Evolutionary conservation across 2,329 filamentous ascomycete genomes (phyloP).

Genomic region (Colletotrichum lindemuthianum): DNA sequence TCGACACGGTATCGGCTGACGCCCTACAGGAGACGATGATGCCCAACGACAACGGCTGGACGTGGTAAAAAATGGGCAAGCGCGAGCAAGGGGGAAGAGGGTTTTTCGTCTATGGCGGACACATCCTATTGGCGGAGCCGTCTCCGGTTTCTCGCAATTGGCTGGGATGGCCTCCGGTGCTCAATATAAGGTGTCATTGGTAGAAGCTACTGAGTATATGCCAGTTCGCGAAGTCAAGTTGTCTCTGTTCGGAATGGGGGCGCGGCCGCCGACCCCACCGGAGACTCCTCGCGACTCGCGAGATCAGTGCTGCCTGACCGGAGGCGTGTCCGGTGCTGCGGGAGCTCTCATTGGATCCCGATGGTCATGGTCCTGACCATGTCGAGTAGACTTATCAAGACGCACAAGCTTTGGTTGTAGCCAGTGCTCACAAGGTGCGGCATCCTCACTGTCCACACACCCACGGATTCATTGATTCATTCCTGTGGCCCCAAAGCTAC

Average conservation of each 20-base stretch:
- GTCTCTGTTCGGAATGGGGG: too few relatives aligned
- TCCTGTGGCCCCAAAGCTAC: not conserved
- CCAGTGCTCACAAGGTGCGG: not conserved
- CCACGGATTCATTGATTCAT: slow-evolving; percentile 5
- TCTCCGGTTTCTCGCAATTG: slow-evolving; percentile 1
- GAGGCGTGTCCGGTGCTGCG: too few relatives aligned
- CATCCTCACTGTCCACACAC: slow-evolving; percentile 2
- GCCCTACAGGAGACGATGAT: slow-evolving; percentile 1
- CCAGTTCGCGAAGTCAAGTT: not conserved
- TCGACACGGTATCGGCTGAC: slow-evolving; percentile 9
- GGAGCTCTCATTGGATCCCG: not conserved
- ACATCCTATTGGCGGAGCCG: slow-evolving; percentile 11
- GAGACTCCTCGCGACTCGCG: too few relatives aligned
- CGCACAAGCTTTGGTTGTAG: not conserved
- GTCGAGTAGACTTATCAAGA: too few relatives aligned
- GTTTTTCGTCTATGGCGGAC: not conserved
- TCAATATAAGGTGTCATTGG: not conserved
- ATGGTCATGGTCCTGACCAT: too few relatives aligned
- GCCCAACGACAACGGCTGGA: slow-evolving; percentile 14
- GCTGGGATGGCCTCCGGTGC: not conserved
- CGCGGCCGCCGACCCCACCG: too few relatives aligned
- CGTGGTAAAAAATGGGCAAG: not conserved
- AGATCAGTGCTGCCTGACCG: too few relatives aligned
- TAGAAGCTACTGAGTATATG: not conserved
- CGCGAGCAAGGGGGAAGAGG: not conserved